A percentile compares a stretch with the other conserved stretches of the same genome.
phyloP scores from a whole-genome alignment of 257 asterid genomes.

The Verbascum thapsus region DNA sequence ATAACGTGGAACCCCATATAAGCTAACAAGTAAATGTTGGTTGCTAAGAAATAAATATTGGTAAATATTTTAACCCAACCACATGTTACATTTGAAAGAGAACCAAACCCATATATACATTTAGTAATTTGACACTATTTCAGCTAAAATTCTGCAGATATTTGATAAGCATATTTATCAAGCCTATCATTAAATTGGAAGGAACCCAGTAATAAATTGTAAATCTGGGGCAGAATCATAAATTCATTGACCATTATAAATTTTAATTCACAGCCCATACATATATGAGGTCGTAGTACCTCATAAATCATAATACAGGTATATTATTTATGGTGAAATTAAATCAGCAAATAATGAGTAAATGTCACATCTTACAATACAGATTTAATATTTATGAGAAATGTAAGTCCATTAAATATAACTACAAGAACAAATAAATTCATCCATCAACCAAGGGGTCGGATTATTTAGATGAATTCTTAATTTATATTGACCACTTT shows the following conservation, averaged over 20 bases:
- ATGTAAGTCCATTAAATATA: neutral
- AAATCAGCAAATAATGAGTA: constrained; percentile 7
- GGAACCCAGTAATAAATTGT: neutral
- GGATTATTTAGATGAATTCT: constrained; percentile 11
- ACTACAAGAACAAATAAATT: neutral
- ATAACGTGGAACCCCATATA: too few species aligned
- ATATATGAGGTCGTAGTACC: neutral
- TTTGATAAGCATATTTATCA: neutral
- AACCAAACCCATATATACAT: too few species aligned
- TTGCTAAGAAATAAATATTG: neutral
- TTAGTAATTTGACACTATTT: too few species aligned
- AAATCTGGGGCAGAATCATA: constrained; percentile 26
- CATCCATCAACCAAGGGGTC: constrained; percentile 21
- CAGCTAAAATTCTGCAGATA: constrained; percentile 10
- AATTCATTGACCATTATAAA: constrained; percentile 24
- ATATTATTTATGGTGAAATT: neutral
- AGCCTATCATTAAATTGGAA: constrained; percentile 15
- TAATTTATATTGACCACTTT: constrained; percentile 13
- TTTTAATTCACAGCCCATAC: constrained; percentile 22
- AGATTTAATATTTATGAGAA: neutral
- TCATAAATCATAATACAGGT: neutral
- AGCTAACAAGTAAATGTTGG: neutral
- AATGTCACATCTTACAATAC: constrained; percentile 14
- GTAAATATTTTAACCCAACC: constrained; percentile 9
- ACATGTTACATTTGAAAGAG: constrained; percentile 15